A percentile compares a stretch with the other conserved stretches of the same genome.
These are phyloP conservation scores for Colletotrichum sp. DNA, from an alignment of 2,329 filamentous ascomycete species.

Conservation along the genomic window DNA sequence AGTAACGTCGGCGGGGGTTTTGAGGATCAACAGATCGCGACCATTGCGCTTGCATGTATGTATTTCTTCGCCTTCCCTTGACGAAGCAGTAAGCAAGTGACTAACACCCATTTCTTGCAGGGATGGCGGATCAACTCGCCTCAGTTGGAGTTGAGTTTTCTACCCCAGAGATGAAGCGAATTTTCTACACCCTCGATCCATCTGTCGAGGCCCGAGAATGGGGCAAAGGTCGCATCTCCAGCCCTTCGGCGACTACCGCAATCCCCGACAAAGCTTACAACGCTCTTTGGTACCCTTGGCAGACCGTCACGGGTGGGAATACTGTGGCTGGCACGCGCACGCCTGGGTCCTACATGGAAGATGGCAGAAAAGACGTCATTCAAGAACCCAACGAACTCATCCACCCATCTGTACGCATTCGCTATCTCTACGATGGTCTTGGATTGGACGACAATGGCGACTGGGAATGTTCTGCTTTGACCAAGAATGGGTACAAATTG, in stretches of 20 bases:
- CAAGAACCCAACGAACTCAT: conserved; percentile 29
- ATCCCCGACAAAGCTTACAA: conserved; percentile 8
- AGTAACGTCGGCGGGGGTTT: conserved; percentile 67
- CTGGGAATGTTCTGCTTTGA: conserved; percentile 24
- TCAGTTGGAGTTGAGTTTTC: conserved; percentile 27
- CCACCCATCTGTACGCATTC: conserved; percentile 35
- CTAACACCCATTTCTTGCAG: background rate
- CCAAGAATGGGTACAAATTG: conserved; percentile 20
- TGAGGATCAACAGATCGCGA: conserved; percentile 31
- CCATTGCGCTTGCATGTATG: conserved; percentile 27
- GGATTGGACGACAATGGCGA: conserved; percentile 32
- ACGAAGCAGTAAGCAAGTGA: rapidly evolving
- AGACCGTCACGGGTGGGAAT: background rate
- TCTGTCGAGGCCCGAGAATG: conserved; percentile 17
- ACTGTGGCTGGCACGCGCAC: conserved; percentile 19
- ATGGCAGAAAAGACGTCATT: background rate
- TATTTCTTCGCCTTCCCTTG: rapidly evolving
- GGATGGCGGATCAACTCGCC: conserved; percentile 29
- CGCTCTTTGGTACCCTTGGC: background rate
- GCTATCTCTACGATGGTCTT: conserved; percentile 32
- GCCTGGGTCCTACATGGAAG: conserved; percentile 28
- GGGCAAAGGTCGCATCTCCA: conserved; percentile 24
- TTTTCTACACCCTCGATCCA: conserved; percentile 22
- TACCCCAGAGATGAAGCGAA: conserved; percentile 22
- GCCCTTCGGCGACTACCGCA: conserved; percentile 6